Base-by-base conservation (phyloP, 805 yeast species). In the Hanseniaspora clermontiae region DNA sequence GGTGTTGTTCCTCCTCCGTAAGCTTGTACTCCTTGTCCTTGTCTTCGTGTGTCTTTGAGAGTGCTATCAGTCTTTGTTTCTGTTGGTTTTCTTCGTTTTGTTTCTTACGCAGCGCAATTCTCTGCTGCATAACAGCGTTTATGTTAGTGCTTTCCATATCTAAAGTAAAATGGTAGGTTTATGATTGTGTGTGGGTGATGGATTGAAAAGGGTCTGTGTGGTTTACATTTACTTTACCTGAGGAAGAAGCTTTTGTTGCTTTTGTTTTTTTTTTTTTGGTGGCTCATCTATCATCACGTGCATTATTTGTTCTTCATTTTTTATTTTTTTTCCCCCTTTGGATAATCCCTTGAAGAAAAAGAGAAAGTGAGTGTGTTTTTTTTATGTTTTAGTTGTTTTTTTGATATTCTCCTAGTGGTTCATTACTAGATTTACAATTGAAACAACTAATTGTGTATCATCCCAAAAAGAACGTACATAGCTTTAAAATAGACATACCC, bases 61-160 rank as follows among this genome's bases (percentile, higher is more conserved):
- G 11, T 6, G 42, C 45, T n/a, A 12, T 5, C 39, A 39, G 24
- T 39, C 17, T 38, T 8, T 45, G 46, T 39, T 43, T 43, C 34
- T 42, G 29, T 11, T 17, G 12, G 24, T 19, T 45, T 29, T 37
- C 46, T 38, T 53, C 51, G 14, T 43, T 19, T 24, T 53, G 57
- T 32, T 53, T 46, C 15, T 53, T 53, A 38, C 57, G 29, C 17
- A 46, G 17, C 11, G 57, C 57, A 31, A 53, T 53, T 31, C 57
- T 19, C 17, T 53, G 38, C 31, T 53, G 57, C 38, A 53, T 24
- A 14, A 53, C 51, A 15, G 57, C 57, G 20, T 53, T 53, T 12
- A 53, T 53, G 29, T 53, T 53, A 11, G 57, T 53, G 20, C 57
- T 53, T 20, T 53, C 57, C 57, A 53, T 53, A 7, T n/a, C n/a